Conservation (phyloP, 495 filamentous ascomycete species). For the Durotheca rogersii region DNA sequence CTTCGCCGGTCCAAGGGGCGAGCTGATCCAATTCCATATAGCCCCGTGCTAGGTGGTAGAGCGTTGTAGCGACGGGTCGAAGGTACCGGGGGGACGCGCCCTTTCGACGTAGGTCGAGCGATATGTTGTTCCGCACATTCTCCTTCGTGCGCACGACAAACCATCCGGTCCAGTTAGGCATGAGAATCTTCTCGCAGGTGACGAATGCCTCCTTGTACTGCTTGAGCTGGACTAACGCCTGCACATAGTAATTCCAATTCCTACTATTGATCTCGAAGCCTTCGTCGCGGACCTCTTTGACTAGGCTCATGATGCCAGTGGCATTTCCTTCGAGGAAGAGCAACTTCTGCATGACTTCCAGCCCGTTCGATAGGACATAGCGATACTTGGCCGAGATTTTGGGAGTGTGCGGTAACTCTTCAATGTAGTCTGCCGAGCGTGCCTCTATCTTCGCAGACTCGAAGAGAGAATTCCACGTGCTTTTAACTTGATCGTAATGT, state of each 20-base stretch:
- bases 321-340: constrained; percentile 50
- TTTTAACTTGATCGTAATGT: constrained; percentile 58
- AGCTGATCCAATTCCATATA: constrained; percentile 43
- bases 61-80: constrained; percentile 42
- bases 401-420: constrained; percentile 14
- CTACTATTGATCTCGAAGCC: constrained; percentile 68
- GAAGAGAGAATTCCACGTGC: constrained; percentile 65
- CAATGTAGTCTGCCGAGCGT: constrained; percentile 30
- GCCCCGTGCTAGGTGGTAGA: constrained; percentile 41
- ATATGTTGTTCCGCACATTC: constrained; percentile 25
- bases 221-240: constrained; percentile 47
- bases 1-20: constrained; percentile 37
- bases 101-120: constrained; percentile 40
- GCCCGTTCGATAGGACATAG: constrained; percentile 57
- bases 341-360: constrained; percentile 62
- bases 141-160: constrained; percentile 21
- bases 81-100: constrained; percentile 34
- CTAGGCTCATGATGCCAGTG: constrained; percentile 47
- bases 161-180: constrained; percentile 77
- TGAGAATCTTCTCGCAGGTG: constrained; percentile 70
- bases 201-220: constrained; percentile 57
- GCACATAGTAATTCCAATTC: constrained; percentile 64
- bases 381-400: constrained; percentile 55
- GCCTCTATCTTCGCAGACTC: constrained; percentile 51
- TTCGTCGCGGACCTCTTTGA: constrained; percentile 52